Percentiles rank a stretch among this genome's conserved stretches.
These are phyloP conservation scores for Dictyostelium intermedium DNA, from an alignment of 78 protist species.

Conservation along the genomic window DNA sequence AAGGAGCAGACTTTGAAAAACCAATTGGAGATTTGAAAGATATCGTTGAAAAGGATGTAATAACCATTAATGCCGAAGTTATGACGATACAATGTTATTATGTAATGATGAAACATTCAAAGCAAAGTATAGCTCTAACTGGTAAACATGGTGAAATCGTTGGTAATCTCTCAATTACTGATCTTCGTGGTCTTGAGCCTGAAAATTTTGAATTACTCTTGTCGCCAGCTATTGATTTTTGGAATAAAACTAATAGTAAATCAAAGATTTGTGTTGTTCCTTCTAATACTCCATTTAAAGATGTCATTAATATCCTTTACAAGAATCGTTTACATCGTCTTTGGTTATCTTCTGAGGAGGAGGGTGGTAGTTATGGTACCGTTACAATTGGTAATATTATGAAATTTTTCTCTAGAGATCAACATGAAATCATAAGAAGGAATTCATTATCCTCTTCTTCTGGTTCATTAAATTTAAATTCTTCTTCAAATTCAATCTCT, in stretches of 20 bases:
- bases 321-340: slow-evolving; percentile 24
- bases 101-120: slow-evolving; percentile 17
- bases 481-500: background rate
- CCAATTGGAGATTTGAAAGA: background rate
- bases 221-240: background rate
- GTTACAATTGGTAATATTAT: slow-evolving; percentile 21
- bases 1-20: background rate
- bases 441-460: background rate
- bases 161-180: slow-evolving; percentile 7
- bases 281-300: background rate
- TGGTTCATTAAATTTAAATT: background rate
- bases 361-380: slow-evolving; percentile 1
- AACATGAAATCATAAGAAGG: background rate
- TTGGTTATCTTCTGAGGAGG: slow-evolving; percentile 8
- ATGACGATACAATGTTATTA: slow-evolving; percentile 34
- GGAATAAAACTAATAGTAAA: background rate
- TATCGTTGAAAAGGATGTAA: slow-evolving; percentile 14
- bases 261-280: slow-evolving; percentile 2
- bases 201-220: background rate
- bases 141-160: slow-evolving; percentile 23
- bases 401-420: slow-evolving; percentile 20
- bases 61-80: background rate
- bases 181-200: slow-evolving; percentile 26
- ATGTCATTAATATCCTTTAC: background rate
- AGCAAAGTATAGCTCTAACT: background rate